These are phyloP conservation scores for Neofusicoccum kwambonambiense DNA, from an alignment of 2,329 filamentous ascomycete genomes.

Conservation along the genomic window DNA sequence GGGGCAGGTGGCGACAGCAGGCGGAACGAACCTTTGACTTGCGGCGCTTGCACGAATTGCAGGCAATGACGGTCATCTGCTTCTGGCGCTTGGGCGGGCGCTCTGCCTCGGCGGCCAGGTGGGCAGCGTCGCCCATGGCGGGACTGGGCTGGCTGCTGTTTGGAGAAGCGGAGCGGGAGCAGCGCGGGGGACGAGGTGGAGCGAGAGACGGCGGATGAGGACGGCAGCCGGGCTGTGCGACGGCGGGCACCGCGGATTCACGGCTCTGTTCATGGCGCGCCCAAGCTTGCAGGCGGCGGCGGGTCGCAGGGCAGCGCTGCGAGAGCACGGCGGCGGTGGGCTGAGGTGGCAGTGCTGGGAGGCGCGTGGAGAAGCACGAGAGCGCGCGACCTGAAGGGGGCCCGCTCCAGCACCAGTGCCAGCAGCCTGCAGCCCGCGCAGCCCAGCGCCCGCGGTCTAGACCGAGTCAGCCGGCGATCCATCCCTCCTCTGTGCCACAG, in stretches of 20 bases:
- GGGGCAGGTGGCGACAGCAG: not conserved
- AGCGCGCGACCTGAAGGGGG: not conserved
- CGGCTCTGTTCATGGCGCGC: constrained; percentile 7
- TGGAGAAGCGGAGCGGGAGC: not conserved
- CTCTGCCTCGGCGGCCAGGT: not conserved
- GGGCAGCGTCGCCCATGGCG: constrained; percentile 3
- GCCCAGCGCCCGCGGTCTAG: no score
- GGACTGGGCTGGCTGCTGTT: not conserved
- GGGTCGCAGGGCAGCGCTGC: not conserved
- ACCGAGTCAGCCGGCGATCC: not conserved
- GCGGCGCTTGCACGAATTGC: constrained; percentile 15
- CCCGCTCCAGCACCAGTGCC: not conserved
- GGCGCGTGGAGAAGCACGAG: not conserved
- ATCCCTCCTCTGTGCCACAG: no score
- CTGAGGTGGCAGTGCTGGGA: not conserved
- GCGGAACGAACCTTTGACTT: constrained; percentile 13
- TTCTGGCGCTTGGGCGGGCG: constrained; percentile 15
- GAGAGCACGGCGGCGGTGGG: not conserved
- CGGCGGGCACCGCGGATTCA: constrained; percentile 6
- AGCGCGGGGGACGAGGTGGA: not conserved
- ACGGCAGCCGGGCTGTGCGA: constrained; percentile 2
- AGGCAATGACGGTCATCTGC: constrained; percentile 16
- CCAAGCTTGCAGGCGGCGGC: not conserved
- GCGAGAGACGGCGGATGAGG: not conserved
- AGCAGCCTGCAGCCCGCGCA: no score